Evolutionary conservation across 768 basidiomycete species (phyloP).

Genomic region (Boletus sensibilis): DNA sequence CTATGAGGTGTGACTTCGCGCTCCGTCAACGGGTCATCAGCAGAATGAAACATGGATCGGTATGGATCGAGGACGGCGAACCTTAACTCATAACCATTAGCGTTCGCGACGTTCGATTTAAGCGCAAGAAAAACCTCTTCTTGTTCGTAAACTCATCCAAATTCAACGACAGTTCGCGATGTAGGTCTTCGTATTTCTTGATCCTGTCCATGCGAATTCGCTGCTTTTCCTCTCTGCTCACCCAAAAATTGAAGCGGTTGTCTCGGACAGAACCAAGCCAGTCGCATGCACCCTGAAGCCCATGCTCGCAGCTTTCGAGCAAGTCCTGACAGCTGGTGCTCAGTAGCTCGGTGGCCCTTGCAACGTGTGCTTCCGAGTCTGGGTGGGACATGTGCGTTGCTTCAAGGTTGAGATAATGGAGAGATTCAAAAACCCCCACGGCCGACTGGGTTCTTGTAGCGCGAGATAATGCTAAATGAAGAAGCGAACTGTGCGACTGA

Average conservation of each 20-base stretch:
- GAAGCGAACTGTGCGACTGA: constrained; percentile 39
- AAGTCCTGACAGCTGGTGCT: constrained; percentile 54
- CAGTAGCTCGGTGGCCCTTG: constrained; percentile 45
- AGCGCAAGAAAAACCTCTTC: constrained; percentile 42
- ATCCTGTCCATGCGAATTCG: constrained; percentile 35
- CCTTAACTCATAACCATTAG: constrained; percentile 31
- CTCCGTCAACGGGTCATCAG: constrained; percentile 25
- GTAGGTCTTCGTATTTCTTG: constrained; percentile 37
- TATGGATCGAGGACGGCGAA: constrained; percentile 60
- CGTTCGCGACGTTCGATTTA: background rate
- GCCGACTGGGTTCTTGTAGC: constrained; percentile 44
- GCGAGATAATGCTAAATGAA: constrained; percentile 37
- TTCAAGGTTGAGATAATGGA: constrained; percentile 69
- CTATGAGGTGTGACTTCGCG: constrained; percentile 59
- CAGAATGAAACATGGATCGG: constrained; percentile 45
- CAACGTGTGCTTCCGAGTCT: constrained; percentile 41
- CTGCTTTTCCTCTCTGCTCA: constrained; percentile 30
- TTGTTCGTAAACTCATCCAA: constrained; percentile 49
- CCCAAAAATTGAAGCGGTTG: constrained; percentile 40
- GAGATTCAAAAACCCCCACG: constrained; percentile 74
- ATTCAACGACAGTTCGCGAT: constrained; percentile 34
- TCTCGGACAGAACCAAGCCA: constrained; percentile 50
- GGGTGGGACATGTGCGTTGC: constrained; percentile 52
- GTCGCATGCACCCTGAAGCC: constrained; percentile 40
- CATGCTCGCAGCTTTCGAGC: constrained; percentile 42